These are phyloP conservation scores for Candida cerambycidarum DNA, from an alignment of 805 yeast species.

Conservation along the genomic window DNA sequence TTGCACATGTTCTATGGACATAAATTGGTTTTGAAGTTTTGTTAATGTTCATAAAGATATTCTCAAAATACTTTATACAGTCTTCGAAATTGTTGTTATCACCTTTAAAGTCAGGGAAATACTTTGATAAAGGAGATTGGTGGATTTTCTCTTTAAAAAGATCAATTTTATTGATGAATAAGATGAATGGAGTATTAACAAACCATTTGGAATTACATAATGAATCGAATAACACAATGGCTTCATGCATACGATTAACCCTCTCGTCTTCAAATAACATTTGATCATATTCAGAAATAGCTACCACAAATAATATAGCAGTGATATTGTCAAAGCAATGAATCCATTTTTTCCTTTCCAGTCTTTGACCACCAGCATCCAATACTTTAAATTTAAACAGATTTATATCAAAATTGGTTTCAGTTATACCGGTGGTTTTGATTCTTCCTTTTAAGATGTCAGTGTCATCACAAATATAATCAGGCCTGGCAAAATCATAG, in stretches of 20 bases:
- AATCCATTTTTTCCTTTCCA: constrained; percentile 91
- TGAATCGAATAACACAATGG: constrained; percentile 79
- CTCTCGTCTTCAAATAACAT: constrained; percentile 84
- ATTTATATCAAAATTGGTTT: constrained; percentile 69
- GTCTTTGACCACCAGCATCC: constrained; percentile 96
- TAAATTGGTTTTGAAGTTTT: constrained; percentile 74
- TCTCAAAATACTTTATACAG: constrained; percentile 71
- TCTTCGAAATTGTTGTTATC: constrained; percentile 58
- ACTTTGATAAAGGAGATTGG: constrained; percentile 62
- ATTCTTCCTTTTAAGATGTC: constrained; percentile 90
- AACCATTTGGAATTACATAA: constrained; percentile 87
- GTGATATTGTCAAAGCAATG: constrained; percentile 91
- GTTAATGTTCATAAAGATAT: constrained; percentile 62
- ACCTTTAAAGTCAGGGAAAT: constrained; percentile 79
- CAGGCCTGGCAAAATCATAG: constrained; percentile 58
- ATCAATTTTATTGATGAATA: constrained; percentile 88
- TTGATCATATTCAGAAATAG: constrained; percentile 91
- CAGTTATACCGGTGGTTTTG: constrained; percentile 94
- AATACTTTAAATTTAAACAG: constrained; percentile 69
- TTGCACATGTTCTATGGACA: constrained; percentile 92
- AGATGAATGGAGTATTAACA: constrained; percentile 77
- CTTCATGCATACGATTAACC: constrained; percentile 89
- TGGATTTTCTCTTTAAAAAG: constrained; percentile 69
- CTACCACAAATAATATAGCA: constrained; percentile 82
- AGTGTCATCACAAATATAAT: constrained; percentile 70